phyloP scores from a whole-genome alignment of 208 protist species.

The Entamoeba dispar region DNA sequence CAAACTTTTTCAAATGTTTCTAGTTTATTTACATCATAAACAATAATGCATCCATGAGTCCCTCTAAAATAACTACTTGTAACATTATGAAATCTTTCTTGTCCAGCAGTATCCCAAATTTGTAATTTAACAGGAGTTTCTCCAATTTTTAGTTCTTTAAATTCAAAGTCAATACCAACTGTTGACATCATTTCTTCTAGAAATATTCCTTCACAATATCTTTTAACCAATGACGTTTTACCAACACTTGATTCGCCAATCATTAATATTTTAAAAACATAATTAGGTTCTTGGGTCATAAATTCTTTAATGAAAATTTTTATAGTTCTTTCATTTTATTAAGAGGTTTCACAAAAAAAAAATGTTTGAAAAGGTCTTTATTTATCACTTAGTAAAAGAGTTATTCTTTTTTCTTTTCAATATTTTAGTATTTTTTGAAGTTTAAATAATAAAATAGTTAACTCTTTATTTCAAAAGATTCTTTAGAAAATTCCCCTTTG shows the following conservation, averaged over 20 bases:
- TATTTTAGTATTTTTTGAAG: no score
- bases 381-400: no score
- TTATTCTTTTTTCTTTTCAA: no score
- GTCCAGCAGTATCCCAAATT: constrained; percentile 34
- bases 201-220: neutral
- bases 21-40: constrained; percentile 29
- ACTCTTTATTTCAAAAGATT: no score
- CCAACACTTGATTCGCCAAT: neutral
- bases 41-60: constrained; percentile 24
- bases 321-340: no score
- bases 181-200: neutral
- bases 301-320: no score
- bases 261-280: neutral
- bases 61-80: constrained; percentile 26
- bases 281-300: no score
- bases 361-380: no score
- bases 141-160: neutral
- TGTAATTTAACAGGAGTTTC: neutral
- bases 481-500: no score
- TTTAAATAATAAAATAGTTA: no score
- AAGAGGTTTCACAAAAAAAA: no score
- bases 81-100: constrained; percentile 23
- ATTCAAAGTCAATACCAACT: neutral
- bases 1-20: constrained; percentile 19
- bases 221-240: neutral